phyloP scores from a whole-genome alignment of 2,329 filamentous ascomycete genomes.

The Penicillium sp. region DNA sequence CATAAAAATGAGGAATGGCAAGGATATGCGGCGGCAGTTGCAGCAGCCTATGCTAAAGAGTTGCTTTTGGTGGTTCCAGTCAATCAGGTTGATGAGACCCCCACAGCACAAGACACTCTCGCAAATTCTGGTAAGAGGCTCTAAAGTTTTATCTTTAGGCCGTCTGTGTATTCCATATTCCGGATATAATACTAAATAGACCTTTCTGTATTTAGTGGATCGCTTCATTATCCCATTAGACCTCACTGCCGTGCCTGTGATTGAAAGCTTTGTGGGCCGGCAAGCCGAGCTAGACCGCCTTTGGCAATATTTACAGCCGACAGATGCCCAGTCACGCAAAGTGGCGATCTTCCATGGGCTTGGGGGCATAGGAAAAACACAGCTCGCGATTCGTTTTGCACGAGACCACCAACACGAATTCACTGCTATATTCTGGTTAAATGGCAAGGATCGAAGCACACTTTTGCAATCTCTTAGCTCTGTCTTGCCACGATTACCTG shows the following conservation, averaged over 20 bases:
- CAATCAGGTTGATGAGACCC: not conserved
- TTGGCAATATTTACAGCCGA: not conserved
- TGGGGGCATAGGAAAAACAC: not conserved
- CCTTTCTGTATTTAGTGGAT: not conserved
- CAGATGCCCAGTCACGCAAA: not conserved
- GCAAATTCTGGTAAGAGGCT: not conserved
- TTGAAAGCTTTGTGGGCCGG: not conserved
- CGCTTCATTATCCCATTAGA: not conserved
- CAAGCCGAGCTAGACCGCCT: not conserved
- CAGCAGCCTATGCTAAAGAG: slow-evolving; percentile 17
- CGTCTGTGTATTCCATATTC: too few species aligned
- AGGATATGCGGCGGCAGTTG: slow-evolving; percentile 4
- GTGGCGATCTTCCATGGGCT: not conserved
- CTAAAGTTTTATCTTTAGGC: not conserved
- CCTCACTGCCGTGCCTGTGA: not conserved
- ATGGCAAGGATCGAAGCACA: not conserved
- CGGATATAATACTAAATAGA: too few species aligned
- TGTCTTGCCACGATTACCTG: not conserved
- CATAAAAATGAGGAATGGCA: slow-evolving; percentile 10
- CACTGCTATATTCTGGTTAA: not conserved
- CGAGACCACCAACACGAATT: not conserved
- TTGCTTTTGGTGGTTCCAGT: not conserved
- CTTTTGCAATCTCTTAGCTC: not conserved
- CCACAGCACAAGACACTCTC: not conserved
- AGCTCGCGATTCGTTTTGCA: not conserved